Percentiles rank a stretch among this genome's conserved stretches.
Conservation (phyloP, 2,329 filamentous ascomycete species). For the Chaetomium globosum region DNA sequence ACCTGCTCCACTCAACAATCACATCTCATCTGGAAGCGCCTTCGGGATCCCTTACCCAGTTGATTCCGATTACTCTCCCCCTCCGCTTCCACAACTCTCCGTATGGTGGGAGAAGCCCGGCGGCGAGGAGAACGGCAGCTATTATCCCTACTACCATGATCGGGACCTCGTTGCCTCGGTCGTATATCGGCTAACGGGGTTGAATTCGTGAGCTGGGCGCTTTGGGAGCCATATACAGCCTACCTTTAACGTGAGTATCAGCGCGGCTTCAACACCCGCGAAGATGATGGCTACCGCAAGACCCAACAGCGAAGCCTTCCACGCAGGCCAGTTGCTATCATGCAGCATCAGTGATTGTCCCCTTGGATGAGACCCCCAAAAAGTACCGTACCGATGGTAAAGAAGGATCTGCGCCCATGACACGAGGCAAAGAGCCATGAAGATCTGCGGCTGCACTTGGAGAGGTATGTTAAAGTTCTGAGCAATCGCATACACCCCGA, state of each 20-base stretch:
- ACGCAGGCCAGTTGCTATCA: conserved; percentile 49
- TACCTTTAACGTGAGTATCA: conserved; percentile 61
- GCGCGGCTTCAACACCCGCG: conserved; percentile 56
- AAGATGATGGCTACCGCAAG: conserved; percentile 49
- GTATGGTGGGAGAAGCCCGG: conserved; percentile 63
- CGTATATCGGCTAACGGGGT: conserved; percentile 53
- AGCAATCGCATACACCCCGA: conserved; percentile 46
- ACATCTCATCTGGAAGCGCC: neutral
- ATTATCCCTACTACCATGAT: conserved; percentile 60
- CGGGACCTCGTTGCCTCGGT: conserved; percentile 55
- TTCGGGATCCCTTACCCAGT: conserved; percentile 42
- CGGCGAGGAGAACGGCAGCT: conserved; percentile 58
- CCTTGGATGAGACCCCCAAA: neutral
- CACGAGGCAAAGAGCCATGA: conserved; percentile 46
- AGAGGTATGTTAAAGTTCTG: conserved; percentile 50
- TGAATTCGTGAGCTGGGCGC: conserved; percentile 1
- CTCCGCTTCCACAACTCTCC: conserved; percentile 63
- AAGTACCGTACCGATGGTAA: conserved; percentile 34
- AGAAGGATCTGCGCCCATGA: conserved; percentile 46
- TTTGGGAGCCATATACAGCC: conserved; percentile 24
- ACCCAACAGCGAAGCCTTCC: conserved; percentile 50
- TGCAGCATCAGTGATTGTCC: neutral
- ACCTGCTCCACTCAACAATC: conserved; percentile 38
- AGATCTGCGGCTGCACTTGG: conserved; percentile 49
- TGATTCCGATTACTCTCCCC: conserved; percentile 64